Conservation (phyloP, 2,329 filamentous ascomycete genomes). For the Claviceps pazoutovae region DNA sequence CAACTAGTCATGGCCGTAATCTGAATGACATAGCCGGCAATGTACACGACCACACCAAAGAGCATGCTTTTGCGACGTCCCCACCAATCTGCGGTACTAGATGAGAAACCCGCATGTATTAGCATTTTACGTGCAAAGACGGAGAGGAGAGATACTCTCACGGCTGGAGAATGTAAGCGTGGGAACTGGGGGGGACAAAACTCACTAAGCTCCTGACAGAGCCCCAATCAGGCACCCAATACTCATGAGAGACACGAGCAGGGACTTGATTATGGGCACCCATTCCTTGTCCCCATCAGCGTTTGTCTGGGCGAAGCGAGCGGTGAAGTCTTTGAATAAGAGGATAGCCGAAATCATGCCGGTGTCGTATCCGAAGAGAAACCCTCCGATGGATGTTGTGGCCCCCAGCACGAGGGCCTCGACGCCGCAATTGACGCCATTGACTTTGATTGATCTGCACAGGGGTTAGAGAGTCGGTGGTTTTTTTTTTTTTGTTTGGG, state of each 20-base stretch:
- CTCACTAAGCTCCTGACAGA: slow-evolving; percentile 33
- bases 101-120: no score
- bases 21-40: slow-evolving; percentile 51
- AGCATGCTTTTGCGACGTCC: slow-evolving; percentile 43
- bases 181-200: not conserved
- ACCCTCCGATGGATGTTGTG: slow-evolving; percentile 43
- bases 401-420: slow-evolving; percentile 31
- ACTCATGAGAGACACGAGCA: slow-evolving; percentile 42
- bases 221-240: slow-evolving; percentile 42
- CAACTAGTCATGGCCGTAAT: slow-evolving; percentile 44
- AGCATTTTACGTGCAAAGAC: not conserved
- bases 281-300: slow-evolving; percentile 25
- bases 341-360: slow-evolving; percentile 42
- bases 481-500: not conserved
- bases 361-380: slow-evolving; percentile 51
- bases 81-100: slow-evolving; percentile 39
- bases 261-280: slow-evolving; percentile 29
- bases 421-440: slow-evolving; percentile 27
- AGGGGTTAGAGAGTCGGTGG: not conserved
- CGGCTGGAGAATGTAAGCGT: not conserved
- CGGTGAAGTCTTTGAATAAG: slow-evolving; percentile 37
- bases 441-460: slow-evolving; percentile 25
- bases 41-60: slow-evolving; percentile 41
- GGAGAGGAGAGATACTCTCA: no score
- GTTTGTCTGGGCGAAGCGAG: slow-evolving; percentile 38